Conservation (phyloP, 768 basidiomycete genomes). For the Scleroderma bovista region DNA sequence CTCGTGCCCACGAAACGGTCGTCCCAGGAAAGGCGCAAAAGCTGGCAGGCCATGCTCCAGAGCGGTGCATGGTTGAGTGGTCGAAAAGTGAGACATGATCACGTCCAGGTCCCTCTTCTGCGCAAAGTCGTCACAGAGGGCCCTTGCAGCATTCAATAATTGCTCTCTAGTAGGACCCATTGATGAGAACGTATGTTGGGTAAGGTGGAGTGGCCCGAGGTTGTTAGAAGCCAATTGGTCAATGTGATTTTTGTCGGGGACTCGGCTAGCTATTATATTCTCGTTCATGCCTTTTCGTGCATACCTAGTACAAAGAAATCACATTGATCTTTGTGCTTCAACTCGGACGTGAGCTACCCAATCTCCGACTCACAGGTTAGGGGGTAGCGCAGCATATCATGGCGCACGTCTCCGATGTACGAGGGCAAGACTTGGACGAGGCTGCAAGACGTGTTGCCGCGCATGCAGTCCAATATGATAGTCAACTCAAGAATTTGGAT, state of each 20-base stretch:
- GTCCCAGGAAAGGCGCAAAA: constrained; percentile 60
- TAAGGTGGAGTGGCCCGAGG: no score
- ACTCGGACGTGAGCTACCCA: constrained; percentile 13
- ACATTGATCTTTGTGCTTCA: background rate
- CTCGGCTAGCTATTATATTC: no score
- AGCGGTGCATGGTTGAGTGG: constrained; percentile 36
- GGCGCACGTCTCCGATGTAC: no score
- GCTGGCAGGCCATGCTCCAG: constrained; percentile 50
- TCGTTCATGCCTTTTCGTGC: no score
- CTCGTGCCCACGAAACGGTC: constrained; percentile 37
- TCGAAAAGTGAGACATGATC: constrained; percentile 49
- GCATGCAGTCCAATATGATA: constrained; percentile 45
- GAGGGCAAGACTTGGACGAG: constrained; percentile 31
- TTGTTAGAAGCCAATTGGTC: no score
- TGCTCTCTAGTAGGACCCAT: constrained; percentile 26
- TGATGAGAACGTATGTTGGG: no score
- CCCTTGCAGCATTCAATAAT: constrained; percentile 40
- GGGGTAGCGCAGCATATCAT: constrained; percentile 5
- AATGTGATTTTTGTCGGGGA: no score
- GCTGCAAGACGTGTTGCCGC: constrained; percentile 42
- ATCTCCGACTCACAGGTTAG: constrained; percentile 7
- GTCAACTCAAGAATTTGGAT: constrained; percentile 59
- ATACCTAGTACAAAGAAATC: no score
- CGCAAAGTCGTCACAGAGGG: constrained; percentile 51
- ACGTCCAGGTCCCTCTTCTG: constrained; percentile 34